Evolutionary conservation across 2,329 filamentous ascomycete genomes (phyloP).

Genomic region (Fusarium mundagurra): DNA sequence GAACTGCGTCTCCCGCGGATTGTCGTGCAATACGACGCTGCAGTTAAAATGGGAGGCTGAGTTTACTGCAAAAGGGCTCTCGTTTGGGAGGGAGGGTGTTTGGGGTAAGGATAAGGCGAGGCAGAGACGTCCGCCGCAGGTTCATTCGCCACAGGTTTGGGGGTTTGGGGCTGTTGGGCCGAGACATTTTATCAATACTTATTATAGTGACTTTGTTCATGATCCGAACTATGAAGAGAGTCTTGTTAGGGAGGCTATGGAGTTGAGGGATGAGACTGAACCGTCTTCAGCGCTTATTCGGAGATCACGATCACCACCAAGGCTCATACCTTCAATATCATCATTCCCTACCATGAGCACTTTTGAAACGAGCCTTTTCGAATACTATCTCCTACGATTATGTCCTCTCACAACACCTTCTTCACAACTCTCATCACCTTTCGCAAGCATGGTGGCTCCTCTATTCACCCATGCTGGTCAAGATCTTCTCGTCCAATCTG

Average conservation of each 20-base stretch:
- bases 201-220: slow-evolving; percentile 23
- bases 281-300: not conserved
- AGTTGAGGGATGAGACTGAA: slow-evolving; percentile 9
- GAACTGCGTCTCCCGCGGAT: slow-evolving; percentile 30
- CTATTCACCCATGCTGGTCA: slow-evolving; percentile 35
- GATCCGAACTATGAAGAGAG: slow-evolving; percentile 24
- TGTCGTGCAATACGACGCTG: slow-evolving; percentile 17
- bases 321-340: slow-evolving; percentile 9
- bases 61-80: slow-evolving; percentile 38
- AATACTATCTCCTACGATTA: slow-evolving; percentile 35
- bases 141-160: not conserved
- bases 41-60: slow-evolving; percentile 46
- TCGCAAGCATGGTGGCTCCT: slow-evolving; percentile 32
- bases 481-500: slow-evolving; percentile 27
- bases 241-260: slow-evolving; percentile 19
- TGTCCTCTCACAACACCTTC: slow-evolving; percentile 39
- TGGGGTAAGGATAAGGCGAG: slow-evolving; percentile 37
- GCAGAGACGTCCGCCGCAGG: not conserved
- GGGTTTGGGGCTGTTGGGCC: not conserved
- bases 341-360: slow-evolving; percentile 18
- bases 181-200: slow-evolving; percentile 36
- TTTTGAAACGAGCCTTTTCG: slow-evolving; percentile 22
- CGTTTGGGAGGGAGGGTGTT: slow-evolving; percentile 45
- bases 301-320: not conserved
- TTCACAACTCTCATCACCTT: slow-evolving; percentile 25